A percentile compares a stretch with the other conserved stretches of the same genome.
These are phyloP conservation scores for Setomelanomma holmii DNA, from an alignment of 2,329 filamentous ascomycete genomes.

Conservation along the genomic window DNA sequence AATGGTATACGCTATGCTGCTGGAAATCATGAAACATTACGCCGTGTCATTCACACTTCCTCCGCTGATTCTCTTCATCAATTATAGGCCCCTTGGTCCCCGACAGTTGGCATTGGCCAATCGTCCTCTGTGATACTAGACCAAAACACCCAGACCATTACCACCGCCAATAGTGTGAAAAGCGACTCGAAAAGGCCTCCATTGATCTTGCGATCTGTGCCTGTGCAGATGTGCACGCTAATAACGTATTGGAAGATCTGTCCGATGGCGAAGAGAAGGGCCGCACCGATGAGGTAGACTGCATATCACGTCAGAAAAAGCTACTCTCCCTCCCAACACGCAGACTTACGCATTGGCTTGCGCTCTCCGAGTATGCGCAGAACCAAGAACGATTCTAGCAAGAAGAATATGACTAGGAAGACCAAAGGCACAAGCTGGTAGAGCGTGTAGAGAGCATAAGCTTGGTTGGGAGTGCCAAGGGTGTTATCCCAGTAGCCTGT, in stretches of 20 bases:
- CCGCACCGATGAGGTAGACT: constrained; percentile 78
- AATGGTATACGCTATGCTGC: constrained; percentile 51
- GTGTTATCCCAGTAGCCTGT: constrained; percentile 74
- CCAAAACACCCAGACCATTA: constrained; percentile 94
- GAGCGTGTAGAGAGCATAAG: constrained; percentile 89
- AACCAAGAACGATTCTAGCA: constrained; percentile 84
- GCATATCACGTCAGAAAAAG: constrained; percentile 21
- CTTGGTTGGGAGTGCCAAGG: constrained; percentile 62
- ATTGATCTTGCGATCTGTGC: constrained; percentile 85
- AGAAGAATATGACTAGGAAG: constrained; percentile 86
- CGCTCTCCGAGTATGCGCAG: constrained; percentile 84
- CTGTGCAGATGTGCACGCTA: constrained; percentile 87
- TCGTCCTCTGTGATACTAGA: constrained; percentile 99
- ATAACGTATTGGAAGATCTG: constrained; percentile 97
- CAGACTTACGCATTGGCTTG: constrained; percentile 85
- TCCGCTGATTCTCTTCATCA: constrained; percentile 25
- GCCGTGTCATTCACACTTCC: constrained; percentile 28
- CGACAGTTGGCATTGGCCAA: constrained; percentile 72
- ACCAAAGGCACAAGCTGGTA: constrained; percentile 90
- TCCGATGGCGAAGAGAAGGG: constrained; percentile 84
- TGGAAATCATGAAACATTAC: constrained; percentile 49
- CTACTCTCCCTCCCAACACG: no score
- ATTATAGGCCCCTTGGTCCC: constrained; percentile 50
- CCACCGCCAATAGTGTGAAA: constrained; percentile 85
- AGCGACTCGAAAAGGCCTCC: constrained; percentile 91